A percentile compares a stretch with the other conserved stretches of the same genome.
Conservation (phyloP, 2,329 filamentous ascomycete species). For the Hypoxylon sp. region DNA sequence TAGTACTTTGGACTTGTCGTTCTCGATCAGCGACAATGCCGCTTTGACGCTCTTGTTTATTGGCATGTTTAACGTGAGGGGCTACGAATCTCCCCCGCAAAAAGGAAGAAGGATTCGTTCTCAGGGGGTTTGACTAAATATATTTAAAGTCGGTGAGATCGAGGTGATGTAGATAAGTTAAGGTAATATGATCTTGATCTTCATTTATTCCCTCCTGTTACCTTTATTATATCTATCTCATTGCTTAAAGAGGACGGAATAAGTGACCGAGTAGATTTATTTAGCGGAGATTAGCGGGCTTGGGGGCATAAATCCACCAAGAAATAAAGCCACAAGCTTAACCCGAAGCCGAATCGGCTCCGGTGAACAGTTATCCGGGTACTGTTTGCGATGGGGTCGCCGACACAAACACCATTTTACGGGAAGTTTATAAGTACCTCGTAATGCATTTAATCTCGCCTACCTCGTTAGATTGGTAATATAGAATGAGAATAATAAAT, state of each 20-base stretch:
- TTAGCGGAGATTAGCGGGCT: constrained; percentile 26
- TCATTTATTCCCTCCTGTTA: constrained; percentile 3
- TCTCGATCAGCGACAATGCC: constrained; percentile 26
- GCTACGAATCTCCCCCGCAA: too few species aligned
- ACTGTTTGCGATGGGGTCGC: too few species aligned
- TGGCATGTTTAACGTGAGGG: constrained; percentile 14
- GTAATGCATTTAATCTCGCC: too few species aligned
- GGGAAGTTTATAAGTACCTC: too few species aligned
- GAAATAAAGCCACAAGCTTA: too few species aligned
- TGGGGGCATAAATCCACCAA: constrained; percentile 23
- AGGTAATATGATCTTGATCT: not conserved
- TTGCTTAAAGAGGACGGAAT: constrained; percentile 3
- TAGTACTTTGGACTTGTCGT: constrained; percentile 30
- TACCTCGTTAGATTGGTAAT: too few species aligned
- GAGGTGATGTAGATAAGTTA: constrained; percentile 9
- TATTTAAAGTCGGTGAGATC: constrained; percentile 6
- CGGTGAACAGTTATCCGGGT: too few species aligned
- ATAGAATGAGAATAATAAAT: too few species aligned
- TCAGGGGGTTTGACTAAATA: not conserved
- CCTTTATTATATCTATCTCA: not conserved
- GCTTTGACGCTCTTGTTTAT: constrained; percentile 11
- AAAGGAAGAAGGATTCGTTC: too few species aligned
- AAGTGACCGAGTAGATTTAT: not conserved
- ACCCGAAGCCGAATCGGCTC: too few species aligned
- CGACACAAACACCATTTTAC: too few species aligned